Base-by-base conservation (phyloP, 257 asterid species). In the Mentha longifolia region DNA sequence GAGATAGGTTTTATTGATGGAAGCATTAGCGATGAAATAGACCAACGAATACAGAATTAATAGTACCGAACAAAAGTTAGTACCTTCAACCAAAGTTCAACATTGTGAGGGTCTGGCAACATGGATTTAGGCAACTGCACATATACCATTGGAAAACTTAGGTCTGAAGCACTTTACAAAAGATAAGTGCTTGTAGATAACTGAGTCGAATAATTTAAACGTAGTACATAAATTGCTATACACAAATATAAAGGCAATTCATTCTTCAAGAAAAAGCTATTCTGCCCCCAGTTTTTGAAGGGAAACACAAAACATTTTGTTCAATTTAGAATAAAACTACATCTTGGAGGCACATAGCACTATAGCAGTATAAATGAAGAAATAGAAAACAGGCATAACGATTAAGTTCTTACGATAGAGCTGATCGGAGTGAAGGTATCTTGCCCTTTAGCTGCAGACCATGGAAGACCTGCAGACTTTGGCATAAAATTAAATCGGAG, bases 391-490 rank as follows among this genome's bases (percentile, higher is more conserved):
- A 63, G 62, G 50, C 54, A 51, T 28, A 64, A 7, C 35, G 77
- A 56, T 55, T 13, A 74, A 77, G 45, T 74, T 65, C 97, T 89
- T 85, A 95, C 99, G 59, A 95, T 80, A 61, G 93, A 81, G 87
- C 98, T 95, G 80, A 95, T 89, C 19, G 98, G 99, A 9, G 98
- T 92, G 89, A 92, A 95, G 75, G 99, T 95, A 77, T 95, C 99
- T 85, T 88, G 99, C 63, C 97, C 99, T 76, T 95, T 95, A 73
- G 99, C 93, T 72, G 86, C 78, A 70, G 97, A 88, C 99, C 99
- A 95, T n/a, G 98, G 98, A 75, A 95, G 97, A 72, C 99, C 99
- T 80, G 97, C 93, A 80, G 97, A 84, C 99, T 94, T 85, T 73
- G 72, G 82, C 62, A 77, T n/a, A 73, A 51, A 75, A 75, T 47